phyloP scores from a whole-genome alignment of 2,329 filamentous ascomycete species.

The Fusarium nematophilum region DNA sequence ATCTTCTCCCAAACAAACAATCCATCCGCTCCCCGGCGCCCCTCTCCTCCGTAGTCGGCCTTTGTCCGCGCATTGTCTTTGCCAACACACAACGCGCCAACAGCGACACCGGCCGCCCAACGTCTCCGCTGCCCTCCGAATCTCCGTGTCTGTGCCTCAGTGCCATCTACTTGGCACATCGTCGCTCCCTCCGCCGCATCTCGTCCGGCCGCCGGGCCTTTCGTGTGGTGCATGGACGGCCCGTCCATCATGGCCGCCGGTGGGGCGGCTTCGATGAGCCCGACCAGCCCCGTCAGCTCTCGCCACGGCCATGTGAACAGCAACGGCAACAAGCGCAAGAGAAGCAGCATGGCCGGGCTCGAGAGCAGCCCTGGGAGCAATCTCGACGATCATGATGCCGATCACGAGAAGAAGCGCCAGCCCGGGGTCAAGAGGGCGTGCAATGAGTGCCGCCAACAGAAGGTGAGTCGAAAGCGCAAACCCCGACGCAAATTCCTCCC shows the following conservation, averaged over 20 bases:
- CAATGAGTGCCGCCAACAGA: slow-evolving; percentile 88
- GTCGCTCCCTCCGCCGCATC: slow-evolving; percentile 15
- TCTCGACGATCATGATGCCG: slow-evolving; percentile 65
- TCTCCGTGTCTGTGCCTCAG: slow-evolving; percentile 26
- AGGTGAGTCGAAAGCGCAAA: slow-evolving; percentile 66
- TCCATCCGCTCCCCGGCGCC: slow-evolving; percentile 29
- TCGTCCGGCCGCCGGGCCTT: slow-evolving; percentile 34
- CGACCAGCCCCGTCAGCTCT: slow-evolving; percentile 66
- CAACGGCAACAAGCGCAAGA: slow-evolving; percentile 66
- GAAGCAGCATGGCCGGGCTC: slow-evolving; percentile 61
- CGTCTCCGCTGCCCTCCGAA: slow-evolving; percentile 19
- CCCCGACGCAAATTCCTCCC: neutral
- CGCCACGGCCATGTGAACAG: slow-evolving; percentile 59
- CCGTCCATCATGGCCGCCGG: slow-evolving; percentile 58
- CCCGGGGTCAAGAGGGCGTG: slow-evolving; percentile 82
- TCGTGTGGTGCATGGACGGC: slow-evolving; percentile 60
- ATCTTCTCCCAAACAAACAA: slow-evolving; percentile 38
- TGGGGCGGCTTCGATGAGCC: slow-evolving; percentile 63
- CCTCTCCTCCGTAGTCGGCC: slow-evolving; percentile 50
- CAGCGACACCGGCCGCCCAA: slow-evolving; percentile 43
- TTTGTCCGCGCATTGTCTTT: slow-evolving; percentile 39
- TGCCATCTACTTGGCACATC: slow-evolving; percentile 27
- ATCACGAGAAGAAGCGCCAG: slow-evolving; percentile 71
- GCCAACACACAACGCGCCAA: slow-evolving; percentile 40
- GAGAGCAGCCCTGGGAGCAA: slow-evolving; percentile 71